A percentile compares a stretch with the other conserved stretches of the same genome.
These are phyloP conservation scores for Pleurozium schreberi DNA, from an alignment of 225 moss, liverwort and hornwort species.

Conservation along the genomic window DNA sequence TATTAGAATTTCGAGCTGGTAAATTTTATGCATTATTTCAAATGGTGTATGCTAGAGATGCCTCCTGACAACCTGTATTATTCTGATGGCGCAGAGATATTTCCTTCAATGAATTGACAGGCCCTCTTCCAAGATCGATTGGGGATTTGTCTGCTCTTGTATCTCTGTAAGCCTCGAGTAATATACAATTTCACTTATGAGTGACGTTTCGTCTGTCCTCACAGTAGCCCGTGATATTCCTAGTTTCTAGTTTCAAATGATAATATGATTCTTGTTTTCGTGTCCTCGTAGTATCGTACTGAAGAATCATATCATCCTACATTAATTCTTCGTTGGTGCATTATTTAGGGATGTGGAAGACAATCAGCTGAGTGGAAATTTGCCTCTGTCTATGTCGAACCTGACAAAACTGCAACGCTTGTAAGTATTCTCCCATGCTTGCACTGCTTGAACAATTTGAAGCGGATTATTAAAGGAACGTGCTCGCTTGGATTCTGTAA, in stretches of 20 bases:
- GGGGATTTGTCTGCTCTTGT: constrained; percentile 34
- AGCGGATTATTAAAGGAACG: not conserved
- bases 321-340: not conserved
- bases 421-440: constrained; percentile 10
- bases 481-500: not conserved
- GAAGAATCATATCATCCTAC: not conserved
- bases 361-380: constrained; percentile 35
- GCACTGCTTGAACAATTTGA: not conserved
- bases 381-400: constrained; percentile 38
- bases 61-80: not conserved
- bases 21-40: not conserved
- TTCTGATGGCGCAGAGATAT: constrained; percentile 39
- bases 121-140: constrained; percentile 46
- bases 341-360: constrained; percentile 32
- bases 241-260: not conserved
- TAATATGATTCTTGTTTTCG: not conserved
- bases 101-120: constrained; percentile 45
- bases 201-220: not conserved
- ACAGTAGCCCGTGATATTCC: not conserved
- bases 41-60: not conserved
- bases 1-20: not conserved
- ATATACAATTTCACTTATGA: not conserved
- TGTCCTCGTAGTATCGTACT: not conserved
- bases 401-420: constrained; percentile 27
- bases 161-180: constrained; percentile 22